phyloP scores from a whole-genome alignment of 148 eudicot species.

The Talinum fruticosum region DNA sequence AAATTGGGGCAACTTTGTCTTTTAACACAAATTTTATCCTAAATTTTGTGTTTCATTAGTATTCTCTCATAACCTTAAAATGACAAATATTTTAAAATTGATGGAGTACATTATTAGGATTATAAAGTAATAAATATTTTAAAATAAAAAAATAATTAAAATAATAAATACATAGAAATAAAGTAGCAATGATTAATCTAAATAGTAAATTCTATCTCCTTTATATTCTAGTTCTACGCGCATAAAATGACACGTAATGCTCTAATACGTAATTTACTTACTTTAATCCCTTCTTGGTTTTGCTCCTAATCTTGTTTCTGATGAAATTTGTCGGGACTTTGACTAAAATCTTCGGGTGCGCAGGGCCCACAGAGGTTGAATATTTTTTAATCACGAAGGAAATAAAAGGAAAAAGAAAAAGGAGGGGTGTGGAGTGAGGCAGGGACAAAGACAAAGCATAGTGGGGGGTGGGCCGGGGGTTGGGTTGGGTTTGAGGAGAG shows the following conservation, averaged over 20 bases:
- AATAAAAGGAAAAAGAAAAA: background rate
- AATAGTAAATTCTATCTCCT: no score
- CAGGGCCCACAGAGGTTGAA: constrained; percentile 25
- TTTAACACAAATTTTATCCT: no score
- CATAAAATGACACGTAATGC: background rate
- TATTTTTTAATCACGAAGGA: background rate
- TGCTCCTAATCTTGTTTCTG: constrained; percentile 5
- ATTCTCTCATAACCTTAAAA: no score
- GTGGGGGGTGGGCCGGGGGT: background rate
- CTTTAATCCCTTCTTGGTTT: background rate
- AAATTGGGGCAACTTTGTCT: no score
- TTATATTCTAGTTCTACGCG: background rate
- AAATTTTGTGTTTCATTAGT: no score
- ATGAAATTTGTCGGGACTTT: constrained; percentile 29
- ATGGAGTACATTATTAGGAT: no score
- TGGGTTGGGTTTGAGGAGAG: background rate
- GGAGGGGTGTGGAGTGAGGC: background rate
- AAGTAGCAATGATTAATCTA: no score
- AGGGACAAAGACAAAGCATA: constrained; percentile 25
- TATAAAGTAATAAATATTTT: no score
- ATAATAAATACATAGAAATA: no score
- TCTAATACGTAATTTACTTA: background rate
- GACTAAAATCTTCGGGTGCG: constrained; percentile 14
- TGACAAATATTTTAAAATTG: no score
- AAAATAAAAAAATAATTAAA: no score